A percentile compares a stretch with the other conserved stretches of the same genome.
Evolutionary conservation across 148 eudicot species (phyloP).

Genomic region (Nepenthes mirabilis): DNA sequence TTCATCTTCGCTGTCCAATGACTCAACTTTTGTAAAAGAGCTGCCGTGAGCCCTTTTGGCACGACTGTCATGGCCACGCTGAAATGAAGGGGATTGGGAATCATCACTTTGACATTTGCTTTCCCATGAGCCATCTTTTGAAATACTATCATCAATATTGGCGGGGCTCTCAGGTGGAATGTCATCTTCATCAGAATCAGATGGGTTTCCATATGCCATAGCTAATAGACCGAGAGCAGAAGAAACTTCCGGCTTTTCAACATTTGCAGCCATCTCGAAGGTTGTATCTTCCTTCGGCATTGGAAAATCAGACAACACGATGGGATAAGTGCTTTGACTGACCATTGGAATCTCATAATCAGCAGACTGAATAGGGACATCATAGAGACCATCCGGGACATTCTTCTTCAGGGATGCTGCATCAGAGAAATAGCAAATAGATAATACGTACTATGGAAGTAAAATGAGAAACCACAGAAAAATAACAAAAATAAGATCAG

Average conservation of each 20-base stretch:
- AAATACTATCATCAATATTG: constrained; percentile 18
- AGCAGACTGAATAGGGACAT: constrained; percentile 28
- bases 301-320: constrained; percentile 22
- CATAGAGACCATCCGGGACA: constrained; percentile 25
- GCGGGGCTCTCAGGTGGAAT: constrained; percentile 25
- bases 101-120: constrained; percentile 24
- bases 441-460: not conserved
- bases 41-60: constrained; percentile 10
- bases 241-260: constrained; percentile 21
- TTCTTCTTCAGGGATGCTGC: constrained; percentile 37
- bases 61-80: constrained; percentile 20
- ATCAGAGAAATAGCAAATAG: not conserved
- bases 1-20: constrained; percentile 25
- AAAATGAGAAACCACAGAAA: not conserved
- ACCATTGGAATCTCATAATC: constrained; percentile 14
- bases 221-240: constrained; percentile 91
- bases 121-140: constrained; percentile 25
- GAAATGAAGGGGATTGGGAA: constrained; percentile 19
- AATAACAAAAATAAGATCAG: too few relatives aligned
- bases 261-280: constrained; percentile 9
- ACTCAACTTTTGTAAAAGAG: constrained; percentile 9
- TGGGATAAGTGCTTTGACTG: constrained; percentile 11
- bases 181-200: constrained; percentile 72
- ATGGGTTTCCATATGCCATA: constrained; percentile 65
- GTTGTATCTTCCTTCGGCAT: constrained; percentile 12